Evolutionary conservation across 306 rosid species (phyloP), one percentile per base, ranked within the genome.

Genomic region (Dicorynia guianensis): DNA sequence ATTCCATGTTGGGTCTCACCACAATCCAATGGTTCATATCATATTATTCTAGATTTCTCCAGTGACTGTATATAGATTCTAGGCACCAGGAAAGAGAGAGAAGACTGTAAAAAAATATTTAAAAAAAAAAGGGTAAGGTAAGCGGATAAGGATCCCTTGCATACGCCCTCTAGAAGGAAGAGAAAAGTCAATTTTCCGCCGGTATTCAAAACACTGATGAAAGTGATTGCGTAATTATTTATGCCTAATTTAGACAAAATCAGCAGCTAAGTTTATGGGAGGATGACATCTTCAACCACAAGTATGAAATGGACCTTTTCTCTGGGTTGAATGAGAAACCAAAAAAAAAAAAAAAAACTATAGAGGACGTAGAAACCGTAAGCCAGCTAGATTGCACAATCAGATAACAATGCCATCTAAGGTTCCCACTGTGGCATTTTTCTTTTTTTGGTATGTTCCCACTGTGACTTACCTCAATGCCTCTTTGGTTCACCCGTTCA

Each of bases 331-430:
- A 44, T 19, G 13, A 7, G 43, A 13, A 6, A 33, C 38, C 11
- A 11, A 1, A 25, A 69, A 20, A 13, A 6, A 33, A 38, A 15
- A 11, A 1, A 25, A 69, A 20, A 33, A 35, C 54, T 63, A 25
- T 17, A 79, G 79, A 72, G 74, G 63, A 66, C 62, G 76, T 39
- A 54, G 76, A 70, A 71, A 65, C 64, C 47, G 66, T 52, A 76
- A 11, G 79, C 57, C 57, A 72, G 38, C 76, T 43, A 53, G 65
- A 11, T 43, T 56, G 70, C 79, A 46, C 78, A 39, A 39, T 40
- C n/a, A 7, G 48, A 69, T n/a, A 35, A 76, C 11, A 25, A 25
- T 25, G 30, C 30, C 30, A 25, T 7, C 49, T 39, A 38, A 30
- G 59, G 17, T n/a, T 69, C 6, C 62, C 33, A 50, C 4, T 1